Conservation (phyloP, 495 filamentous ascomycete species). For the Elasticomyces elasticus region DNA sequence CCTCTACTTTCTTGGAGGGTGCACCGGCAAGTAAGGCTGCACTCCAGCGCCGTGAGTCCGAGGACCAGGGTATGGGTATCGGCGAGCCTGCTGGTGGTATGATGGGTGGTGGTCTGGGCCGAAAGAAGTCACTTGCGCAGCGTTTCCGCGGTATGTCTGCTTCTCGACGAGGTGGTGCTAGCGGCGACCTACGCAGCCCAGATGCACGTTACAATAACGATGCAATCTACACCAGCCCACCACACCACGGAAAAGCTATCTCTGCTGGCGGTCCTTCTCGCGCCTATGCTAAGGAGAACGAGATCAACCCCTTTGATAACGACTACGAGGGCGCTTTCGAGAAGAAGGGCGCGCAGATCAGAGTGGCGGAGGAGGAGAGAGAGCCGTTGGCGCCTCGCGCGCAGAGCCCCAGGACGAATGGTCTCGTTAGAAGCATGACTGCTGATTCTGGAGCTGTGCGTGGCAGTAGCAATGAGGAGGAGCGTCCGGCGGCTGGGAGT, state of each 20-base stretch:
- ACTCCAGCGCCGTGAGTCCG: constrained; percentile 66
- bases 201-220: constrained; percentile 27
- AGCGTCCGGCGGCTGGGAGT: constrained; percentile 32
- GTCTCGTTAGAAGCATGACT: constrained; percentile 15
- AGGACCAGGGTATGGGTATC: constrained; percentile 38
- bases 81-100: constrained; percentile 5
- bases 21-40: constrained; percentile 77
- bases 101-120: constrained; percentile 55
- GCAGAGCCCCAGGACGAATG: constrained; percentile 49
- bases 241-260: constrained; percentile 18
- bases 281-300: constrained; percentile 30
- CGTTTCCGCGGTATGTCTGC: constrained; percentile 34
- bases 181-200: constrained; percentile 22
- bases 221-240: constrained; percentile 3
- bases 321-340: constrained; percentile 71
- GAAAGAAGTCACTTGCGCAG: constrained; percentile 91
- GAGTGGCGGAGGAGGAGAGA: constrained; percentile 42
- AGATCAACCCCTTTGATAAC: constrained; percentile 79
- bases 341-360: constrained; percentile 53
- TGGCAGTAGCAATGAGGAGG: constrained; percentile 58
- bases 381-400: constrained; percentile 25
- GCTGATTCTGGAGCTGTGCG: constrained; percentile 31
- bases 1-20: constrained; percentile 92
- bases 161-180: constrained; percentile 22
- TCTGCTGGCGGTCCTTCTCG: constrained; percentile 20